A percentile compares a stretch with the other conserved stretches of the same genome.
Conservation (phyloP, 148 eudicot species). For the Nepenthes mirabilis region DNA sequence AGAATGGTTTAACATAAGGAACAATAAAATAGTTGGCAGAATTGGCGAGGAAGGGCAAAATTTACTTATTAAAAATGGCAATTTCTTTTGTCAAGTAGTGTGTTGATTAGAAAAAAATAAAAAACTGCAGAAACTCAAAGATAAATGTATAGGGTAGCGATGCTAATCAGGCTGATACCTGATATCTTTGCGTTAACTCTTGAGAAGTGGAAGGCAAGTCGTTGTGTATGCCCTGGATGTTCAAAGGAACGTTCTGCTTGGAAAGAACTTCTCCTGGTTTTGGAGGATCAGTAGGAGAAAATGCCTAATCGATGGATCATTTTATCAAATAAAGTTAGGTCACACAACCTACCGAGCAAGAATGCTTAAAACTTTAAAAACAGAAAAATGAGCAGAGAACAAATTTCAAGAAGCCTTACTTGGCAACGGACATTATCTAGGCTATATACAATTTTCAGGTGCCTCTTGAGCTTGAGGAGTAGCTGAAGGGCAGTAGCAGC, state of each 20-base stretch:
- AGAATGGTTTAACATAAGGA: too few relatives aligned
- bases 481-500: slow-evolving; percentile 80
- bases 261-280: slow-evolving; percentile 74
- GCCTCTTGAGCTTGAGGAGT: slow-evolving; percentile 84
- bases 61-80: too few relatives aligned
- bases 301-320: slow-evolving; percentile 41
- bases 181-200: slow-evolving; percentile 76
- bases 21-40: too few relatives aligned
- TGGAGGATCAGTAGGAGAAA: slow-evolving; percentile 72
- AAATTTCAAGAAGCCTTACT: slow-evolving; percentile 23
- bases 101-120: too few relatives aligned
- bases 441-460: slow-evolving; percentile 70
- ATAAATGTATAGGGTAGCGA: too few relatives aligned
- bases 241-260: slow-evolving; percentile 67
- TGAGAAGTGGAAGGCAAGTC: slow-evolving; percentile 50
- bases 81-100: too few relatives aligned
- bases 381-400: background rate
- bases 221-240: slow-evolving; percentile 28
- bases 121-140: too few relatives aligned
- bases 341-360: background rate
- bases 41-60: too few relatives aligned
- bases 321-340: background rate
- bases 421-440: slow-evolving; percentile 89
- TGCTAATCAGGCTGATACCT: slow-evolving; percentile 27
- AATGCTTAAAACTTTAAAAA: background rate